Percentiles rank a stretch among this genome's conserved stretches.
Conservation (phyloP, 371 early-diverging fungal species). For the Rhizopus microsporus region DNA sequence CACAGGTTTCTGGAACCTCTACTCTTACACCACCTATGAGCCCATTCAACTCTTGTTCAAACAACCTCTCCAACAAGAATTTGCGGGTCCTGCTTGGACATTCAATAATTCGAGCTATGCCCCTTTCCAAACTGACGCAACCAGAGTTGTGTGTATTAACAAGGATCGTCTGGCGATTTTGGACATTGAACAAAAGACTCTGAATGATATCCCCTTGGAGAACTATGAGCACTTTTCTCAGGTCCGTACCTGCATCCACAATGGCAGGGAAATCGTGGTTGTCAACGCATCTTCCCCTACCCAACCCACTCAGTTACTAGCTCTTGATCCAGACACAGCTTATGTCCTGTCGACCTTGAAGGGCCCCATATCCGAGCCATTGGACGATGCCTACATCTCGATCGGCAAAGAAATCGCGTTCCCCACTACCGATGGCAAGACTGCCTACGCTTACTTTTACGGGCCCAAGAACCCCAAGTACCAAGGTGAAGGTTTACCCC, state of each 20-base stretch:
- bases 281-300: conserved; percentile 34
- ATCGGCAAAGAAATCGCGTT: conserved; percentile 65
- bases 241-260: conserved; percentile 33
- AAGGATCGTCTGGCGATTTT: conserved; percentile 48
- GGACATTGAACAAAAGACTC: conserved; percentile 47
- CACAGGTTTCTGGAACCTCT: conserved; percentile 73
- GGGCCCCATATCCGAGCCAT: conserved; percentile 18
- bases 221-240: conserved; percentile 37
- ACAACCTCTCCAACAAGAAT: conserved; percentile 56
- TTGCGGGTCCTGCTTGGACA: conserved; percentile 53
- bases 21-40: conserved; percentile 41
- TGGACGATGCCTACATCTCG: conserved; percentile 57
- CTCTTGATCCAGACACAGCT: conserved; percentile 16
- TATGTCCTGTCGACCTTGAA: conserved; percentile 9
- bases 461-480: conserved; percentile 67
- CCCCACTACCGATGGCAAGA: conserved; percentile 51
- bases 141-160: conserved; percentile 44
- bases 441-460: conserved; percentile 65
- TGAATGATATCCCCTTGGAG: conserved; percentile 37
- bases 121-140: conserved; percentile 46
- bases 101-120: conserved; percentile 38
- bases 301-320: conserved; percentile 24
- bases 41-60: conserved; percentile 43
- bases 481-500: conserved; percentile 59
- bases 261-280: conserved; percentile 35